These are phyloP conservation scores for Filobasidium floriforme DNA, from an alignment of 768 basidiomycete species.

Conservation along the genomic window DNA sequence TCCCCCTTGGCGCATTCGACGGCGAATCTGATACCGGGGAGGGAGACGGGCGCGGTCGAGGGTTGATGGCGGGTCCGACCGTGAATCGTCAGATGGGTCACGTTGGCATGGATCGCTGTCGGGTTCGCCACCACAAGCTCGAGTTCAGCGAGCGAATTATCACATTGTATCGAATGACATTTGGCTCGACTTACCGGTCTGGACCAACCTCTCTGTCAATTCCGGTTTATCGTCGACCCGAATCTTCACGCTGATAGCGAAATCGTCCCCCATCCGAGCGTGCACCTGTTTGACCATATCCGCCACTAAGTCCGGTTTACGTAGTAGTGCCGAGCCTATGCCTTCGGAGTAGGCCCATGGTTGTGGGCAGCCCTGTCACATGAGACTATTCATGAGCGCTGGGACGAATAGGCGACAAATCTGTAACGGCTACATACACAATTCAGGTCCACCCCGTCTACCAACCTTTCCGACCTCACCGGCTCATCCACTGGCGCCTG, in stretches of 20 bases:
- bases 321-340: conserved; percentile 49
- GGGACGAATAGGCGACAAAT: not conserved
- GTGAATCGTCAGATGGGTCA: conserved; percentile 49
- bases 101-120: conserved; percentile 46
- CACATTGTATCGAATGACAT: not conserved
- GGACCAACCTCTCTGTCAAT: conserved; percentile 47
- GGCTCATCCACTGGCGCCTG: too few relatives aligned
- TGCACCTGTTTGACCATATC: conserved; percentile 49
- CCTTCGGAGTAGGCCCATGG: conserved; percentile 49
- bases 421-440: conserved; percentile 37
- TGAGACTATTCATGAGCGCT: too few relatives aligned
- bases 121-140: too few relatives aligned
- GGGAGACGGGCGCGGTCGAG: conserved; percentile 48
- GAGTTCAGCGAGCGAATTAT: too few relatives aligned
- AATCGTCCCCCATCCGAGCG: conserved; percentile 47
- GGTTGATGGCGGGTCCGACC: conserved; percentile 50
- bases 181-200: conserved; percentile 31
- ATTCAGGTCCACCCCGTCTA: conserved; percentile 52
- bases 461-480: conserved; percentile 28
- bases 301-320: conserved; percentile 49
- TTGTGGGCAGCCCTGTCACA: conserved; percentile 50
- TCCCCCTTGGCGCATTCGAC: conserved; percentile 46
- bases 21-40: conserved; percentile 47
- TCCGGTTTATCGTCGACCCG: conserved; percentile 48
- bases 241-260: conserved; percentile 51